Percentiles rank a stretch among this genome's conserved stretches.
Conservation (phyloP, 495 filamentous ascomycete species). For the Penicillium antarcticum region DNA sequence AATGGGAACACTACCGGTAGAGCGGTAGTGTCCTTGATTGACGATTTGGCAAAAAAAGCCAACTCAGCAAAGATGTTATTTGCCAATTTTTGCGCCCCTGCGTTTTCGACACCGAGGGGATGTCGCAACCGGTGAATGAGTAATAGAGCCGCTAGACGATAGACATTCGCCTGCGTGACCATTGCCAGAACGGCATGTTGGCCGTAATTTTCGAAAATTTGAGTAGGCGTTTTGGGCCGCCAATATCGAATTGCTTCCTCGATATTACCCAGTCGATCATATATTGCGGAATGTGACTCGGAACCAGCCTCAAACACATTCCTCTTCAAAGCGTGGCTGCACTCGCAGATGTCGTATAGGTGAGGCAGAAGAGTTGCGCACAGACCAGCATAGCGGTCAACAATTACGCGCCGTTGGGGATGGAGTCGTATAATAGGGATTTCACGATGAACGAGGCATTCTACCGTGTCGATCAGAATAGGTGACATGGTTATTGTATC, state of each 20-base stretch:
- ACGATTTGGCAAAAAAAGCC: slow-evolving; percentile 18
- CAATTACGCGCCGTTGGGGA: slow-evolving; percentile 18
- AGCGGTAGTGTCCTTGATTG: slow-evolving; percentile 12
- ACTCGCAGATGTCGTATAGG: slow-evolving; percentile 31
- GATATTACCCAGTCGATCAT: slow-evolving; percentile 21
- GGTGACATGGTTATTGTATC: slow-evolving; percentile 31
- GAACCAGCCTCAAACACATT: slow-evolving; percentile 1
- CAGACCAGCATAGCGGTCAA: slow-evolving; percentile 33
- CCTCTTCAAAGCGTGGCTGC: slow-evolving; percentile 20
- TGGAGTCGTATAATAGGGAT: slow-evolving; percentile 30
- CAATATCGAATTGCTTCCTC: slow-evolving; percentile 23
- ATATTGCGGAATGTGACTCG: slow-evolving; percentile 2
- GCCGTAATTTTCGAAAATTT: slow-evolving; percentile 15
- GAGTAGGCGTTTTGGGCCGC: slow-evolving; percentile 15
- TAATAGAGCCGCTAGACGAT: slow-evolving; percentile 28
- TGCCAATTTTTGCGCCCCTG: slow-evolving; percentile 15
- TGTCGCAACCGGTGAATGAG: slow-evolving; percentile 33
- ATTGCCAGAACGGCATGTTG: slow-evolving; percentile 24
- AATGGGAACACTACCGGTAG: slow-evolving; percentile 26
- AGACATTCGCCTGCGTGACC: slow-evolving; percentile 31
- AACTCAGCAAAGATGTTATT: slow-evolving; percentile 25
- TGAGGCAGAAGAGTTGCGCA: slow-evolving; percentile 27
- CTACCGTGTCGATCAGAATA: slow-evolving; percentile 30
- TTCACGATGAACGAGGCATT: slow-evolving; percentile 29
- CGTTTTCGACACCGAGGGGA: slow-evolving; percentile 24